Evolutionary conservation across 1,139 yeast species (phyloP), one percentile per base, ranked within the genome.

Genomic region (Zygoascus hellenicus): DNA sequence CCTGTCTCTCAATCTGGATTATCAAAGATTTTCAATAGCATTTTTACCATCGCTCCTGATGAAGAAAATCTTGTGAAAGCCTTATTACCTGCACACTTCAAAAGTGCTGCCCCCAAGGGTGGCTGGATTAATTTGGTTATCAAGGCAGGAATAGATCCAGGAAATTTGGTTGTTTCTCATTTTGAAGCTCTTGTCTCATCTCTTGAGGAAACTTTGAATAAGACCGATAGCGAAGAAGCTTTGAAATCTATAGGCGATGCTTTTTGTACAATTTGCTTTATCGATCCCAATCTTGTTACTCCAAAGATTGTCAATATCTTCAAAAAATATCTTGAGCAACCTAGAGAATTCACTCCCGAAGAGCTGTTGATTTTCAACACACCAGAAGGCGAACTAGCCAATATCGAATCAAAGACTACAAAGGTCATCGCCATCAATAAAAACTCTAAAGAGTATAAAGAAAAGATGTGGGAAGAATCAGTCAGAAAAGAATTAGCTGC

Each of bases 381-480:
- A 5, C 63, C 71, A 0, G 90, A 81, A 45, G 95, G 90, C 7
- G 80, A 76, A 48, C 65, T 87, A 47, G 95, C 85, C 1, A 68
- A 81, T 16, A 80, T 86, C 58, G 81, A 85, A 2, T 67, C 85
- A 45, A 26, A 43, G 1, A 36, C 36, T 6, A 42, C 35, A 19
- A 36, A 26, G 17, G 48, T 45, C 29, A 44, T 51, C 34, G 64
- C 64, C 10, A 70, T 71, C 42, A 69, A 73, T 57, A 86, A 84
- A 59, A 86, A 86, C 60, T 67, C 84, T 2, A 87, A 80, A 60
- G 96, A 89, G 58, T 87, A 86, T 60, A 95, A 86, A 57, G 85
- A 89, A 13, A 72, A 78, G 53, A 81, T 86, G 60, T 92, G 98
- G 97, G 98, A 92, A 63, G 90, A 83, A 58, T 77, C 77, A 45